Conservation (phyloP, 2,329 filamentous ascomycete species). For the Colletotrichum orchidophilum region DNA sequence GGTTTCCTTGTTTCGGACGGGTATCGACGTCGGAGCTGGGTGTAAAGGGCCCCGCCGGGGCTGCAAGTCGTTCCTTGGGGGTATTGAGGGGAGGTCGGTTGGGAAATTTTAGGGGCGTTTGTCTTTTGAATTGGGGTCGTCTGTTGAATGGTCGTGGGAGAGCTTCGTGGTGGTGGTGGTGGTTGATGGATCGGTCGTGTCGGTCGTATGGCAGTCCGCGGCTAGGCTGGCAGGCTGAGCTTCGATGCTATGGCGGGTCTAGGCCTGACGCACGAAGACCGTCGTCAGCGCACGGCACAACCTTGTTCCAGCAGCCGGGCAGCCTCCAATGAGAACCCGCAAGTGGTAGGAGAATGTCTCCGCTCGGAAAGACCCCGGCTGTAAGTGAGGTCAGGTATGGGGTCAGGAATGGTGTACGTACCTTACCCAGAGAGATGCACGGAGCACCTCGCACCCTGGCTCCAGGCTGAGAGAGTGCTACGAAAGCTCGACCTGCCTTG, state of each 20-base stretch:
- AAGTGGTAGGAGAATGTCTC: neutral
- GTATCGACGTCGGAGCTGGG: slow-evolving; percentile 17
- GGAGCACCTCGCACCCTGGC: slow-evolving; percentile 33
- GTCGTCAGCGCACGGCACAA: slow-evolving; percentile 30
- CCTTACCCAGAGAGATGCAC: slow-evolving; percentile 17
- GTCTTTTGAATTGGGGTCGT: neutral
- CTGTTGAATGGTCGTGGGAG: neutral
- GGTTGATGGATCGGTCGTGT: slow-evolving; percentile 2
- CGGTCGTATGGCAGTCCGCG: neutral
- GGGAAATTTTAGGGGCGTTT: neutral
- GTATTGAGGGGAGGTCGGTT: neutral
- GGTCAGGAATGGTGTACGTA: slow-evolving; percentile 19
- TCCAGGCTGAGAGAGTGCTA: slow-evolving; percentile 38
- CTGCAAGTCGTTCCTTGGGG: neutral
- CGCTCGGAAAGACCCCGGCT: slow-evolving; percentile 21
- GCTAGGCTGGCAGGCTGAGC: slow-evolving; percentile 26
- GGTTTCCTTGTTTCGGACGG: slow-evolving; percentile 26
- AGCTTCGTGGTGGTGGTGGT: slow-evolving; percentile 5
- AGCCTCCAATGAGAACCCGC: neutral
- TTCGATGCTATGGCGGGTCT: slow-evolving; percentile 32
- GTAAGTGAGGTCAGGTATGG: slow-evolving; percentile 6
- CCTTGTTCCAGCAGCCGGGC: slow-evolving; percentile 27
- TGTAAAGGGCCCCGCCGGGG: slow-evolving; percentile 23
- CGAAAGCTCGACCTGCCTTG: slow-evolving; percentile 44
- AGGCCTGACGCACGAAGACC: slow-evolving; percentile 24